Base-by-base conservation (phyloP, 2,329 filamentous ascomycete species). In the Bertia moriformis region DNA sequence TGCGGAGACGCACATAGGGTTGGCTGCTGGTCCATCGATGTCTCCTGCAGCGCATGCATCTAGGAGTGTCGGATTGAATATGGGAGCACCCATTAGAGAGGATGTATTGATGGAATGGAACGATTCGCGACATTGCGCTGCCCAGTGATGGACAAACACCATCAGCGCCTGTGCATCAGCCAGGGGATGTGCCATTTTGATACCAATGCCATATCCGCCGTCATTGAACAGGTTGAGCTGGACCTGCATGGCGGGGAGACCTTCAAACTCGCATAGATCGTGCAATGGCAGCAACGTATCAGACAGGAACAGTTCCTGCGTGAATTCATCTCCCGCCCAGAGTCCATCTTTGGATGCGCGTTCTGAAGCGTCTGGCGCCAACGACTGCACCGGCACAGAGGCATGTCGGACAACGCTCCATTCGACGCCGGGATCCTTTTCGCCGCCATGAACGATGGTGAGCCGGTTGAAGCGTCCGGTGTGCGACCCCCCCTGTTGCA, bases 141-240 rank as follows among this genome's bases (percentile, higher is more conserved):
- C 56, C 63, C 61, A 69, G 14, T 54, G 45, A 20, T 60, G 54
- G 24, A 64, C 52, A 38, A 70, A 69, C 3, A 53, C 46, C 40
- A 61, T 50, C 40, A 70, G 46, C 1, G 59, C 48, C 14, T 58
- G 51, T 2, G 65, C 64, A 42, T 70, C 66, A 0, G 61, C 59
- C 3, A 70, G 49, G 3, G 54, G 51, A 45, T 70, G 66, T 1
- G 62, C 55, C 15, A 65, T 45, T 37, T 55, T 55, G n/a, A 65
- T 48, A 7, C 57, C 55, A 7, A 70, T 43, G 1, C 55, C 58
- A 33, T 58, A 59, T 2, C 60, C 60, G 1, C 63, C 62, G 38
- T 59, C 61, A 5, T 48, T 42, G 42, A 67, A 62, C 0, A 46
- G 41, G 0, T 52, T 66, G 20, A 66, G 40, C 45, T 67, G 64